Base-by-base conservation (phyloP, 2,329 filamentous ascomycete species). In the Aspergillus sp. region DNA sequence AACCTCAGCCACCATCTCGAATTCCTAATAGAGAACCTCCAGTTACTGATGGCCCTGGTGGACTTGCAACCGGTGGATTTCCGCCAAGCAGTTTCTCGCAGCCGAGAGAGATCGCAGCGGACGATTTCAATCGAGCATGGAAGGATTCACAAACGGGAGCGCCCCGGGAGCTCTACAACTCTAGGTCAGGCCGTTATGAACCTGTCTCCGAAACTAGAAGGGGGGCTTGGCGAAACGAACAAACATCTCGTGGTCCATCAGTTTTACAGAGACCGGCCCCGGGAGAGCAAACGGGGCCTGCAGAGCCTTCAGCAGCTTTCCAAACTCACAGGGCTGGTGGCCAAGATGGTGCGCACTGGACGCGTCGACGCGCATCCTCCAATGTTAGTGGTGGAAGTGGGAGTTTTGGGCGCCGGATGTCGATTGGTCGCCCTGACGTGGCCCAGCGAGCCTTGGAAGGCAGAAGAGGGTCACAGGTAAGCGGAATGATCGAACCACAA, bases 161-260 rank as follows among this genome's bases (percentile, higher is more conserved):
- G 9, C 83, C 81, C 52, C 78, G 87, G 48, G 90, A 97, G 66
- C 75, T 97, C 0, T 97, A 84, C 72, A 96, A 97, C 65, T 95
- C 91, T n/a, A 86, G 94, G 47, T 95, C 89, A 46, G 91, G 91
- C 15, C 85, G 89, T 44, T 95, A 95, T 58, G 91, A 97, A 64
- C 90, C 90, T 13, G 91, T 90, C 3, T 75, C 80, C 45, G 89
- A 95, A 47, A 75, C 72, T 53, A 84, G 90, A 33, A 82, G 88
- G 54, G 82, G 81, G 15, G 82, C 85, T 25, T 73, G 80, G 54
- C 81, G 86, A 45, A 80, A 82, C 47, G 87, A 93, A 46, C 70
- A 75, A 47, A 77, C 80, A 51, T 77, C 81, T 48, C 82, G 86
- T 43, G 85, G 91, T 54, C 86, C 88, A 20, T 80, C 89, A 12